phyloP scores from a whole-genome alignment of 208 protist species.

The Leishmania arabica region DNA sequence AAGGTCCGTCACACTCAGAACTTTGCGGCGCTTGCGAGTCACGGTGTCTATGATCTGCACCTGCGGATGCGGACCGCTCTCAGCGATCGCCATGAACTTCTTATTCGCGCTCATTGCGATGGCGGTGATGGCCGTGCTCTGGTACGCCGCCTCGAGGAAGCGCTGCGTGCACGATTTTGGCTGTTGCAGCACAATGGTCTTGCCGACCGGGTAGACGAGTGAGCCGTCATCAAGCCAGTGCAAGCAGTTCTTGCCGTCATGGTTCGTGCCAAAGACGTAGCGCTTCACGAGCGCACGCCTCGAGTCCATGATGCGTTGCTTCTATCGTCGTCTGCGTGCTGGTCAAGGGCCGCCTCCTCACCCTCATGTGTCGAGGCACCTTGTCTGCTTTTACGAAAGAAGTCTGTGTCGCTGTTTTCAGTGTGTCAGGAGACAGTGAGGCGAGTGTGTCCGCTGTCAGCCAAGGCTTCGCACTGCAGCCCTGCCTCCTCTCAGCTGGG shows the following conservation, averaged over 20 bases:
- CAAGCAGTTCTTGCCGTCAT: slow-evolving; percentile 66
- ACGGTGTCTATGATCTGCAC: slow-evolving; percentile 90
- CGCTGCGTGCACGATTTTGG: slow-evolving; percentile 79
- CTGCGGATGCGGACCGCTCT: slow-evolving; percentile 66
- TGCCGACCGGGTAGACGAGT: slow-evolving; percentile 89
- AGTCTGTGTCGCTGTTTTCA: background rate
- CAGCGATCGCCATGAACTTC: slow-evolving; percentile 95
- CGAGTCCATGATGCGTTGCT: slow-evolving; percentile 26
- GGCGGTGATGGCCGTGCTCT: slow-evolving; percentile 87
- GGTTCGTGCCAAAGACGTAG: slow-evolving; percentile 79
- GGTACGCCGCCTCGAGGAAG: slow-evolving; percentile 74
- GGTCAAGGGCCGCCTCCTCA: background rate
- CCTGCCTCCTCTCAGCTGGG: background rate
- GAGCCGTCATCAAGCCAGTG: slow-evolving; percentile 88
- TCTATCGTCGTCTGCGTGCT: background rate
- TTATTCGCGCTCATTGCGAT: slow-evolving; percentile 92
- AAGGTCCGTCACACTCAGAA: slow-evolving; percentile 74
- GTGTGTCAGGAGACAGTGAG: background rate
- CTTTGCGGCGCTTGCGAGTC: slow-evolving; percentile 86
- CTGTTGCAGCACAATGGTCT: slow-evolving; percentile 82
- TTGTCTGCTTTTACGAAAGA: background rate
- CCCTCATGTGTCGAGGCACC: background rate
- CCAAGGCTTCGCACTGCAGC: background rate
- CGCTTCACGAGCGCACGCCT: slow-evolving; percentile 68
- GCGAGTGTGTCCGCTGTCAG: background rate